phyloP scores from a whole-genome alignment of 805 yeast genomes.

The Zygoascus biomembranicola region DNA sequence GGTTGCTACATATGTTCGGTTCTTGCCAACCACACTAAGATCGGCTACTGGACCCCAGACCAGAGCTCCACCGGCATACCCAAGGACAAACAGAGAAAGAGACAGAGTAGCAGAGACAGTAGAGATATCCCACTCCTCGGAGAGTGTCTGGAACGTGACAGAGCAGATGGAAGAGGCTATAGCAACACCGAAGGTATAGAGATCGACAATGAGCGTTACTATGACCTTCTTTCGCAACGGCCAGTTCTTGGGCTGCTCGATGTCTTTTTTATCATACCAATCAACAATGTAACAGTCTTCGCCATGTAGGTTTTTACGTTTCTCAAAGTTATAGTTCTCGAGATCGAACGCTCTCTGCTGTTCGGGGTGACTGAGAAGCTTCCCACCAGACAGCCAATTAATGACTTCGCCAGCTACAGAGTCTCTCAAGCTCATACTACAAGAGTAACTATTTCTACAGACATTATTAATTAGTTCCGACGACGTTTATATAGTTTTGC shows the following conservation, averaged over 20 bases:
- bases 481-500: no score
- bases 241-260: conserved; percentile 52
- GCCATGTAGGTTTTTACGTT: not conserved
- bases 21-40: conserved; percentile 39
- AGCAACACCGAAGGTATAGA: conserved; percentile 37
- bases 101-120: conserved; percentile 43
- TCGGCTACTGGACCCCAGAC: conserved; percentile 57
- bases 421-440: not conserved
- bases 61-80: conserved; percentile 64
- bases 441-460: not conserved
- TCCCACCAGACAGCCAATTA: not conserved
- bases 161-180: conserved; percentile 41
- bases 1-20: conserved; percentile 39
- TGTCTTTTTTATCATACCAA: conserved; percentile 31
- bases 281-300: not conserved
- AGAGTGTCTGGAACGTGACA: conserved; percentile 28
- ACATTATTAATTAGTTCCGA: no score
- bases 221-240: conserved; percentile 29
- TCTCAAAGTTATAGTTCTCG: not conserved
- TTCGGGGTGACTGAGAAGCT: not conserved
- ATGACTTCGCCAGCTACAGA: not conserved
- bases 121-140: conserved; percentile 36
- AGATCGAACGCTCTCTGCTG: not conserved
- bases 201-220: conserved; percentile 35
- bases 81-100: conserved; percentile 53